Conservation (phyloP, 2,329 filamentous ascomycete genomes). For the Drechslerella dactyloides region DNA sequence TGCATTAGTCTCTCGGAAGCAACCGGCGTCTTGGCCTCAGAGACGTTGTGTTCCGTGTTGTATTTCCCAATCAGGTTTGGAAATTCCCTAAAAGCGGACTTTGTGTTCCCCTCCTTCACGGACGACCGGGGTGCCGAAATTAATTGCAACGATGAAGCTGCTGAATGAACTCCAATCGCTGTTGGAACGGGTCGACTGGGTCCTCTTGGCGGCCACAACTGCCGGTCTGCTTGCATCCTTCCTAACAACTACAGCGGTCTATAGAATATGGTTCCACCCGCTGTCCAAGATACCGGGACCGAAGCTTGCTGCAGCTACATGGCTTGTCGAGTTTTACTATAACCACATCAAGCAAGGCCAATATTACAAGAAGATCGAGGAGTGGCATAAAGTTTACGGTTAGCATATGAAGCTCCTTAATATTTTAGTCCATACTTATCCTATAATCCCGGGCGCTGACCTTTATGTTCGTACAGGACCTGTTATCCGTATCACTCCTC, state of each 20-base stretch:
- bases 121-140: too few species aligned
- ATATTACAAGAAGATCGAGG: slow-evolving; percentile 34
- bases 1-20: too few species aligned
- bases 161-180: slow-evolving; percentile 14
- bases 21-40: too few species aligned
- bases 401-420: not conserved
- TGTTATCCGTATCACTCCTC: slow-evolving; percentile 23
- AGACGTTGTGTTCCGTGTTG: too few species aligned
- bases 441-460: not conserved
- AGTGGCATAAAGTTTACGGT: slow-evolving; percentile 29
- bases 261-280: slow-evolving; percentile 56
- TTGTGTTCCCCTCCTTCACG: too few species aligned
- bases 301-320: slow-evolving; percentile 51
- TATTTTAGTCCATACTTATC: not conserved
- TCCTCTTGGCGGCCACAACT: not conserved
- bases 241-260: slow-evolving; percentile 32
- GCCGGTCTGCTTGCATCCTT: slow-evolving; percentile 7
- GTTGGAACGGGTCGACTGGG: slow-evolving; percentile 5
- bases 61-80: too few species aligned
- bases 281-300: slow-evolving; percentile 56
- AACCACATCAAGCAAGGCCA: slow-evolving; percentile 11
- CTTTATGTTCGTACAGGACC: slow-evolving; percentile 6
- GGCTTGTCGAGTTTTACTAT: slow-evolving; percentile 39
- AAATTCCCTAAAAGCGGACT: too few species aligned
- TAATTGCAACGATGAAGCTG: slow-evolving; percentile 8